A percentile compares a stretch with the other conserved stretches of the same genome.
These are phyloP conservation scores for Aureobasidium zeae DNA, from an alignment of 2,329 filamentous ascomycete genomes.

Conservation along the genomic window DNA sequence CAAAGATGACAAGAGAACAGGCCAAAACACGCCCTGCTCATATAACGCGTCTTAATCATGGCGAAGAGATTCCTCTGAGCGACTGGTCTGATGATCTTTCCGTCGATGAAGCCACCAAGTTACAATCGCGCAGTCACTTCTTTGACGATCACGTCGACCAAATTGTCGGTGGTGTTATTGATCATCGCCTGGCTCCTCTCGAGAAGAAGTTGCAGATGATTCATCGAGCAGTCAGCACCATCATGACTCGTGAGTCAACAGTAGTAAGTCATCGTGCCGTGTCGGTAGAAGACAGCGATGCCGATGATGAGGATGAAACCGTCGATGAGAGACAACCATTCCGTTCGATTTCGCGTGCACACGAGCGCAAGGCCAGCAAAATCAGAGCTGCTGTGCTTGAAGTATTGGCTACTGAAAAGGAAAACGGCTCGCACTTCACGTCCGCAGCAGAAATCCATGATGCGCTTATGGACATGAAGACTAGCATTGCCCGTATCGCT, in stretches of 20 bases:
- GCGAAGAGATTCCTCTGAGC: slow-evolving; percentile 59
- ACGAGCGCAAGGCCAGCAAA: slow-evolving; percentile 73
- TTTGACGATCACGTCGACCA: slow-evolving; percentile 87
- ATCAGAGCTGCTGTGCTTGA: slow-evolving; percentile 54
- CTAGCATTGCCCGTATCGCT: slow-evolving; percentile 38
- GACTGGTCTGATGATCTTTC: slow-evolving; percentile 83
- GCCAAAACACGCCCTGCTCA: slow-evolving; percentile 14
- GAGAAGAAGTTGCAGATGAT: slow-evolving; percentile 71
- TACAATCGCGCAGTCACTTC: slow-evolving; percentile 72
- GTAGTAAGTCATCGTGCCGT: slow-evolving; percentile 30
- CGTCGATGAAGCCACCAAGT: slow-evolving; percentile 45
- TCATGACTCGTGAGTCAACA: slow-evolving; percentile 8
- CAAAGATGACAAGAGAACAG: slow-evolving; percentile 2
- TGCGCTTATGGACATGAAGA: slow-evolving; percentile 40
- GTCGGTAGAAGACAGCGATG: slow-evolving; percentile 68
- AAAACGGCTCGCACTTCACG: background rate
- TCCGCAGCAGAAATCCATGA: slow-evolving; percentile 35
- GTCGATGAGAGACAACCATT: slow-evolving; percentile 55
- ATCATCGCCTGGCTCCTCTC: slow-evolving; percentile 68
- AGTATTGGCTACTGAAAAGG: slow-evolving; percentile 45
- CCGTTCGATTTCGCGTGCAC: slow-evolving; percentile 66
- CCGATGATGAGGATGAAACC: slow-evolving; percentile 58
- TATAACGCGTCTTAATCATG: slow-evolving; percentile 54
- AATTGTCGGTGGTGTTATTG: slow-evolving; percentile 67
- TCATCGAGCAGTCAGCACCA: slow-evolving; percentile 37